Evolutionary conservation across 2,329 filamentous ascomycete species (phyloP), one percentile per base, ranked within the genome.

Genomic region (Sporothrix sp.): DNA sequence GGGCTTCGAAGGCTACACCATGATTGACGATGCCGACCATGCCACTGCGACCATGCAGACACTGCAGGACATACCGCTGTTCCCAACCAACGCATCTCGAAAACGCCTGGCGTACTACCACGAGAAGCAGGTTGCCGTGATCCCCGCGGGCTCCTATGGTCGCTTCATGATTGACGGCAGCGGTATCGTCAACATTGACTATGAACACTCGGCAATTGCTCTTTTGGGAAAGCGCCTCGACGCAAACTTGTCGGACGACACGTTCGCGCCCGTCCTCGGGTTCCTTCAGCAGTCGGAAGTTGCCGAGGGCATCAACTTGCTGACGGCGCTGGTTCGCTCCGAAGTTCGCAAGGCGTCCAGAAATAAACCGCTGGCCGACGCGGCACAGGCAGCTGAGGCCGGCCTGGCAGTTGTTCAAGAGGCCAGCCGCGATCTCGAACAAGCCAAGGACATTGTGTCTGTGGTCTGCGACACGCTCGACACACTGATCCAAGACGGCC

Each of bases 391-490:
- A 38, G 50, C 61, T 53, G 59, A 69, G 50, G 59, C 64, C 3
- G 68, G 69, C 0, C 56, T 76, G 23, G 69, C 71, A 20, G 67
- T 85, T 11, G 63, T 85, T 30, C 72, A 76, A 32, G 78, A 81
- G 68, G 74, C 72, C 57, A 78, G 71, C 65, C 79, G 69, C 62
- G 76, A 64, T 54, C 70, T 73, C 56, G 68, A 68, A 21, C 71
- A 76, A 32, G 81, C 77, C 51, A 78, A 74, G 56, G 91, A 96
- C 63, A 83, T 97, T 48, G 76, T 95, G 48, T 81, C 79, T 10
- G 78, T 96, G 37, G 71, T 97, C 25, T 85, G 89, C 58, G 85
- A 94, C 54, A 87, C 91, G 1, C 83, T 97, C 58, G 93, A 97
- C 58, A 74, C 74, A 52, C 74, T 76, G 50, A 72, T 81, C 56